Evolutionary conservation across 495 filamentous ascomycete genomes (phyloP), one percentile per base, ranked within the genome.

Genomic region (Polyplosphaeria fusca): DNA sequence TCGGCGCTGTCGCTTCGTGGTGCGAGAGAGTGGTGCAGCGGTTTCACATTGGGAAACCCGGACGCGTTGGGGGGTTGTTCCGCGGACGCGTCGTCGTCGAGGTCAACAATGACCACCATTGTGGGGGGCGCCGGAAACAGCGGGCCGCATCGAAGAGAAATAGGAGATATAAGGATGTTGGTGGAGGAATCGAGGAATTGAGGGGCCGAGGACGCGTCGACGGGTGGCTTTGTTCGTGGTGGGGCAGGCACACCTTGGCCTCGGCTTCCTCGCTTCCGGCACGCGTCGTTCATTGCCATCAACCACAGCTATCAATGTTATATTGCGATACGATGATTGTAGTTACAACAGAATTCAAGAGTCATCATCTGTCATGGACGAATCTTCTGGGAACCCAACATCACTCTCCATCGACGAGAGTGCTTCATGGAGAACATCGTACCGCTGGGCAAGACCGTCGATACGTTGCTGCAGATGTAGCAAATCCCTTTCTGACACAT

Each of bases 41-140:
- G 62, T 52, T 63, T 47, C 25, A 27, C 22, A 16, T 27, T 16
- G 43, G 40, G 26, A 64, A 67, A 64, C 65, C 61, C 52, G 4
- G 55, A 46, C 27, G 24, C 55, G 44, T 35, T 20, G 28, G 32
- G 32, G 38, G 16, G 16, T 24, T 49, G 55, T 4, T 27, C 39
- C 14, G 73, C 61, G 47, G 74, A 72, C n/a, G 75, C 70, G 41
- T 79, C 76, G 59, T 66, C 81, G 55, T 80, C 82, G 47, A 86
- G 71, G 65, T 86, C 81, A 64, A 86, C 76, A 67, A 87, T 77
- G 46, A 85, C 74, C 47, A 82, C 84, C 84, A 87, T 87, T 32
- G 26, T 41, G 26, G 48, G 25, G 37, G 50, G 28, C 19, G 5
- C 20, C 26, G 24, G 37, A 27, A 26, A 38, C 2, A 30, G 14